These are phyloP conservation scores for Paecilomyces sp. DNA, from an alignment of 2,329 filamentous ascomycete species.

Conservation along the genomic window DNA sequence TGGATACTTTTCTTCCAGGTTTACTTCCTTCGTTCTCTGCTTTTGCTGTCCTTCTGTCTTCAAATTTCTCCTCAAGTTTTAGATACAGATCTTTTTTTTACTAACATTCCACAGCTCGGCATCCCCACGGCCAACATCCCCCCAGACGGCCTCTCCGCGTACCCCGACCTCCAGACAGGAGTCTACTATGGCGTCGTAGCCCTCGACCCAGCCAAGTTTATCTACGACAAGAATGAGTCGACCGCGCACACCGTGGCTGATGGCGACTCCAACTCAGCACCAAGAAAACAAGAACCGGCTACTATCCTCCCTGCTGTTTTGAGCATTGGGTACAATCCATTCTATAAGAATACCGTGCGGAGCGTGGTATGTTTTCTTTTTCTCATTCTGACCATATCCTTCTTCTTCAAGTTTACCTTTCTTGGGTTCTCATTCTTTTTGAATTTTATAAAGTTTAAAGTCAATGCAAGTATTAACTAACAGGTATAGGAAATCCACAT, in stretches of 20 bases:
- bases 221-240: constrained; percentile 10
- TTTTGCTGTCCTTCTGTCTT: background rate
- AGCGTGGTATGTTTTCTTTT: constrained; percentile 52
- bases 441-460: too few species aligned
- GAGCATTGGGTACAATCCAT: constrained; percentile 94
- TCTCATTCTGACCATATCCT: background rate
- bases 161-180: constrained; percentile 59
- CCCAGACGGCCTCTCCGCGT: constrained; percentile 56
- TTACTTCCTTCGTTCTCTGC: background rate
- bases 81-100: background rate
- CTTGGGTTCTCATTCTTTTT: too few species aligned
- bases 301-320: constrained; percentile 78
- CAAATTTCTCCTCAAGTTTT: background rate
- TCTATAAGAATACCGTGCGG: constrained; percentile 84
- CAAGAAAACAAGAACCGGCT: constrained; percentile 3
- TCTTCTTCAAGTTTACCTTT: background rate
- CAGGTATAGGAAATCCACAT: constrained; percentile 67
- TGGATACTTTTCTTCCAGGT: background rate
- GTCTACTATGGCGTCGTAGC: constrained; percentile 93
- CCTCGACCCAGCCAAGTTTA: constrained; percentile 45
- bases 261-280: constrained; percentile 5
- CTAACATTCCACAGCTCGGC: constrained; percentile 56
- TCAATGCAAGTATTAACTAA: background rate
- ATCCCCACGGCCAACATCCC: constrained; percentile 93
- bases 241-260: constrained; percentile 8